Evolutionary conservation across 495 filamentous ascomycete species (phyloP).

Genomic region (Zalerion maritima): DNA sequence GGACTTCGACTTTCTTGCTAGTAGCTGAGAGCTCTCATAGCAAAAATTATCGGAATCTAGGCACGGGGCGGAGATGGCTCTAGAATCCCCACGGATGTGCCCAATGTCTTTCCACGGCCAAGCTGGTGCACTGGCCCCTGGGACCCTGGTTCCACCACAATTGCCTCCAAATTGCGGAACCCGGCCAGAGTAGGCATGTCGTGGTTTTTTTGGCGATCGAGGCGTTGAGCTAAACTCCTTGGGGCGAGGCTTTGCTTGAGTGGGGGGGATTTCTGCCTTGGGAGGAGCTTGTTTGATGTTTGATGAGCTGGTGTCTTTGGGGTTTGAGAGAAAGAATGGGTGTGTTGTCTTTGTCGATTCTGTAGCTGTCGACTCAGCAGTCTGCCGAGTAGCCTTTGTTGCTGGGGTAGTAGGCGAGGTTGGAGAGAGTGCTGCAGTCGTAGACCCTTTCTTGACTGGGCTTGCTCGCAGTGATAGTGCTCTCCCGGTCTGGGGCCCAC

Average conservation of each 20-base stretch:
- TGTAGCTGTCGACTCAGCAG: slow-evolving; percentile 16
- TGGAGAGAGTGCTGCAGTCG: background rate
- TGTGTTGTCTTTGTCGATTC: slow-evolving; percentile 50
- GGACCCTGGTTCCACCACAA: slow-evolving; percentile 31
- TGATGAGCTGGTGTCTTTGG: slow-evolving; percentile 5
- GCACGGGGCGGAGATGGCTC: no score
- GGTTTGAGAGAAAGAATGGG: slow-evolving; percentile 59
- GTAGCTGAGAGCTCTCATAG: no score
- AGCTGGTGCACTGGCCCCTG: slow-evolving; percentile 44
- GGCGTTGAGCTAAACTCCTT: slow-evolving; percentile 21
- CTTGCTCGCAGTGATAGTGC: no score
- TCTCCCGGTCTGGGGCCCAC: no score
- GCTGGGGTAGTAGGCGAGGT: no score
- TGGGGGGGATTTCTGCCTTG: slow-evolving; percentile 7
- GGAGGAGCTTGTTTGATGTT: slow-evolving; percentile 9
- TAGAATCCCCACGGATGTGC: slow-evolving; percentile 37
- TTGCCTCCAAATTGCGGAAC: slow-evolving; percentile 20
- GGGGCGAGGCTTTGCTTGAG: slow-evolving; percentile 1
- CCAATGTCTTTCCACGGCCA: slow-evolving; percentile 56
- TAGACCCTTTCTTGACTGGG: slow-evolving; percentile 5
- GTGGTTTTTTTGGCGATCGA: slow-evolving; percentile 16
- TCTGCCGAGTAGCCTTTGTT: no score
- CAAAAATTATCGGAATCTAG: no score
- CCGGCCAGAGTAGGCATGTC: slow-evolving; percentile 6
- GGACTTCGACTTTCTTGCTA: no score